Evolutionary conservation across 768 basidiomycete species (phyloP).

Genomic region (Guyanaporus albipodus): DNA sequence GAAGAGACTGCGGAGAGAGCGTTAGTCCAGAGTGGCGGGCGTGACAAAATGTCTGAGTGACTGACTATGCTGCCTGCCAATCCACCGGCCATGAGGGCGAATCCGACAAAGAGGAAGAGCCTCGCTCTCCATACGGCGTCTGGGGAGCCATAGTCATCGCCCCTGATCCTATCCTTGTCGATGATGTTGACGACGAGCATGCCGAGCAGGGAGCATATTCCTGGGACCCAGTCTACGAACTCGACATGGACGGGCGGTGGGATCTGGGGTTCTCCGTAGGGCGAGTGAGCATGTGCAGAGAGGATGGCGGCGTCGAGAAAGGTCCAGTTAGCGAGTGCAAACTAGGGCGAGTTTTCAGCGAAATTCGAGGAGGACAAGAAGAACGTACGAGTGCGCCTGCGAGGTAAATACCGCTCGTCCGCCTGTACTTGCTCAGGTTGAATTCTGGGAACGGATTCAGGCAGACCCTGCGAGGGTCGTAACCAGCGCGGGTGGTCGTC

Average conservation of each 20-base stretch:
- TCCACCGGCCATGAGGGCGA: constrained; percentile 97
- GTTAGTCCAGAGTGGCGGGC: no score
- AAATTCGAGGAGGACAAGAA: background rate
- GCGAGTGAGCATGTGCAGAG: constrained; percentile 79
- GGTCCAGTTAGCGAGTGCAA: constrained; percentile 91
- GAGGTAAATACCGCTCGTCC: constrained; percentile 84
- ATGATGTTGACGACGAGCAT: constrained; percentile 92
- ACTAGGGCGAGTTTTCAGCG: constrained; percentile 42
- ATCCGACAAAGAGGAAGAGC: constrained; percentile 88
- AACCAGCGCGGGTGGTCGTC: constrained; percentile 45
- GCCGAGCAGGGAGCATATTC: constrained; percentile 87
- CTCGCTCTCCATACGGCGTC: constrained; percentile 89
- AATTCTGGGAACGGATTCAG: constrained; percentile 81
- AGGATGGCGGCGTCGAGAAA: constrained; percentile 92
- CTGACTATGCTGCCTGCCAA: constrained; percentile 94
- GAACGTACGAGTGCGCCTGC: constrained; percentile 84
- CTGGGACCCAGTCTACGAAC: constrained; percentile 98
- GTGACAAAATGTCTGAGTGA: no score
- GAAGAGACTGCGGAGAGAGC: constrained; percentile 55
- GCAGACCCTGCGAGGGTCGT: constrained; percentile 86
- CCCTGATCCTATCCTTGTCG: constrained; percentile 85
- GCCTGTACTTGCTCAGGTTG: constrained; percentile 69
- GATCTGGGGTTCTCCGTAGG: constrained; percentile 65
- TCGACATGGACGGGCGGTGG: constrained; percentile 75
- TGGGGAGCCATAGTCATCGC: constrained; percentile 79